Base-by-base conservation (phyloP, 805 yeast genomes). In the Saccharomyces kudriavzevii region DNA sequence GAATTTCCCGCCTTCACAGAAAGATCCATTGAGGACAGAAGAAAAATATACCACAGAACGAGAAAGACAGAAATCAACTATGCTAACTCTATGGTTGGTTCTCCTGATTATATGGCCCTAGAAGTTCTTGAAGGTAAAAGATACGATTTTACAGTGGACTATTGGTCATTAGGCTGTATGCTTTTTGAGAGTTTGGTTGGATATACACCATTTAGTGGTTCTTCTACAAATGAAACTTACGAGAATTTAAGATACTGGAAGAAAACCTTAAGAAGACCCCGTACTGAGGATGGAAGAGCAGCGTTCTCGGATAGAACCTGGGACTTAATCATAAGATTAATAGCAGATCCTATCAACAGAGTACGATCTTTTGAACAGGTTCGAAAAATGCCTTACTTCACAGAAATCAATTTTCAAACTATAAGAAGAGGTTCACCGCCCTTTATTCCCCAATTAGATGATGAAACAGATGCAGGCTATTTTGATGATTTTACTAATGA, bases 91-190 rank as follows among this genome's bases (percentile, higher is more conserved):
- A 89, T 92, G 61, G 99, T 94, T 13, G 99, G 99, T 1, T 87
- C 96, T 3, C 99, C 99, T 1, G 99, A 94, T 70, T 94, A 94
- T 68, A 94, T 94, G 99, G 99, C 99, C 1, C 77, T 94, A 50
- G 99, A 94, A 70, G 98, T 94, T 11, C 79, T 94, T 51, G 96
- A 89, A 70, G 99, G 99, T 5, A 87, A 86, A 65, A 83, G 84
- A 55, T 94, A 94, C 70, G 97, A 94, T 67, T 91, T 85, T 68
- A 92, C 99, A n/a, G 96, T 95, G 54, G 99, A 94, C 74, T 94
- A 94, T 70, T 94, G 99, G 99, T 91, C 98, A 0, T 75, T 94
- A 54, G 99, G 99, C 3, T 94, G 99, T 72, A 94, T 94, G 85
- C 75, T 94, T 43, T 94, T 92, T 68, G 99, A 94, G 72, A 88